These are phyloP conservation scores for Tolypocladium amazonense DNA, from an alignment of 2,329 filamentous ascomycete genomes.

Conservation along the genomic window DNA sequence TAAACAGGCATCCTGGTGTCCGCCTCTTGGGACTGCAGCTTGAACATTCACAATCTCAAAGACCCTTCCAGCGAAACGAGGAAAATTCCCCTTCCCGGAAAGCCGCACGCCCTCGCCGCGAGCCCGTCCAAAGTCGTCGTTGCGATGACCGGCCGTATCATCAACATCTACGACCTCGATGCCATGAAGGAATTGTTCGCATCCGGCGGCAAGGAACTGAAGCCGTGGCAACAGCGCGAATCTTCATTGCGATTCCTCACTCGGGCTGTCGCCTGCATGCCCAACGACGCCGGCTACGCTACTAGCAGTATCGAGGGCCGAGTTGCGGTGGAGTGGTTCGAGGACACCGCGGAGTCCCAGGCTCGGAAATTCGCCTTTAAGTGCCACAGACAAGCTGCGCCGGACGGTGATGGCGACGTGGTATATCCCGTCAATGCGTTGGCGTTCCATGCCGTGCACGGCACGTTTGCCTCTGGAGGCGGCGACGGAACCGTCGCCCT, in stretches of 20 bases:
- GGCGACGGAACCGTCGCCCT: conserved; percentile 86
- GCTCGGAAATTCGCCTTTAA: conserved; percentile 97
- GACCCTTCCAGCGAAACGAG: conserved; percentile 44
- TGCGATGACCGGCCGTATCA: conserved; percentile 87
- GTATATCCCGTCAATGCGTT: conserved; percentile 89
- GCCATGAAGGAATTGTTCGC: conserved; percentile 48
- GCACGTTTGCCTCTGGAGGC: conserved; percentile 81
- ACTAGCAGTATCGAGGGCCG: conserved; percentile 88
- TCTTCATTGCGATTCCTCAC: conserved; percentile 95
- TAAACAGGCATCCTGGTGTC: conserved; percentile 65
- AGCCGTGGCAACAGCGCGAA: conserved; percentile 89
- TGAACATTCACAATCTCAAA: conserved; percentile 68
- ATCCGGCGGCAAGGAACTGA: conserved; percentile 34
- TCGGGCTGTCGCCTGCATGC: conserved; percentile 88
- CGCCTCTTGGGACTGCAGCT: conserved; percentile 84
- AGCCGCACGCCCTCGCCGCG: conserved; percentile 78
- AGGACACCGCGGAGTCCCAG: conserved; percentile 77
- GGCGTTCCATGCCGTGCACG: conserved; percentile 72
- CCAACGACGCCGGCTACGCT: conserved; percentile 88
- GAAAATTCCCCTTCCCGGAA: conserved; percentile 64
- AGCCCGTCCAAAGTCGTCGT: conserved; percentile 77
- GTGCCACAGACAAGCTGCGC: conserved; percentile 72
- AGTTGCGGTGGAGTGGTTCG: conserved; percentile 97
- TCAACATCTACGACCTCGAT: conserved; percentile 87
- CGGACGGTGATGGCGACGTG: conserved; percentile 58